Evolutionary conservation across 257 asterid genomes (phyloP), one percentile per base, ranked within the genome.

Genomic region (Scutellaria minor): DNA sequence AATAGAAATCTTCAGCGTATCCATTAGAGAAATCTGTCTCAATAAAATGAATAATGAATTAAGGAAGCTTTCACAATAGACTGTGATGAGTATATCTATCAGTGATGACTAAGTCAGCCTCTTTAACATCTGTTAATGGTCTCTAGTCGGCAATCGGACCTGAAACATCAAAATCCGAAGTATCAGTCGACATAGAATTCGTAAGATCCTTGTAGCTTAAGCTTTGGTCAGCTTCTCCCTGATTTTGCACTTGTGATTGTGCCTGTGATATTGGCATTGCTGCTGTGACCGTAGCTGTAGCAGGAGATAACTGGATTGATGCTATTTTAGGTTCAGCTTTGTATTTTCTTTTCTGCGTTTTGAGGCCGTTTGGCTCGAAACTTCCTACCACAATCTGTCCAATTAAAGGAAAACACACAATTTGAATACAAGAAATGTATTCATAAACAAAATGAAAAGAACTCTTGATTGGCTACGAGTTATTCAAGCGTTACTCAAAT

Each of bases 321-420:
- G 87, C 47, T 44, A 45, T 42, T 77, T 77, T 77, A 5, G 78
- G 66, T 66, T 84, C 83, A 0, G 68, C 14, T 5, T 73, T 58
- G 12, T 79, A 75, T 75, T 78, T 83, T 55, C 72, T 79, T 71
- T 78, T 85, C 35, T 58, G 84, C 9, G 71, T 42, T 73, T 81
- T 78, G 13, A 46, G 57, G 18, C 76, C 78, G 11, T 79, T 80
- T 40, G 88, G 82, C 64, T 75, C 69, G 71, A 87, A 87, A 81
- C 94, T 84, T 77, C 92, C 96, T 2, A 90, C 80, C 50, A 90
- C 92, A 52, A 87, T 76, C 96, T 90, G 79, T 22, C 55, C 66
- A 53, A 11, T 48, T 48, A 40, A 39, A 55, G 18, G 18, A 18
- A 18, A 18, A 18, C 18, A 55, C 6, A 51, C n/a, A 15, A 10